phyloP scores from a whole-genome alignment of 495 filamentous ascomycete species.

The Margaritispora aquatica region DNA sequence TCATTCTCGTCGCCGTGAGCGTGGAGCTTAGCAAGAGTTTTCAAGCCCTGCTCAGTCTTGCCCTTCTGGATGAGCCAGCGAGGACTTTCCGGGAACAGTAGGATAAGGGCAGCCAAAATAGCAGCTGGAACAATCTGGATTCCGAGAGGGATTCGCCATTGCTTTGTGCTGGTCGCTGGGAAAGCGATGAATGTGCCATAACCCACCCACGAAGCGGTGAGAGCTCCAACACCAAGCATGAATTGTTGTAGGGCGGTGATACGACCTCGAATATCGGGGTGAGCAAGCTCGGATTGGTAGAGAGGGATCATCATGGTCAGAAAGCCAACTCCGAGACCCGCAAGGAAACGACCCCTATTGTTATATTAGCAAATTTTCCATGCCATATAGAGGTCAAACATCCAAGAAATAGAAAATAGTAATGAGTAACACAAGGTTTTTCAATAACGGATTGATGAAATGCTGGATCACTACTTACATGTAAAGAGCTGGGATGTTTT shows the following conservation, averaged over 20 bases:
- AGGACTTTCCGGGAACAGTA: conserved; percentile 28
- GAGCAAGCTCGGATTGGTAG: conserved; percentile 42
- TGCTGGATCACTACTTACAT: background rate
- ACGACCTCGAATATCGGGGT: conserved; percentile 45
- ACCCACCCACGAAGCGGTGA: conserved; percentile 28
- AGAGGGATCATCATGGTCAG: conserved; percentile 45
- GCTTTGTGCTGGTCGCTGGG: conserved; percentile 11
- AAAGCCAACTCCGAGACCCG: conserved; percentile 30
- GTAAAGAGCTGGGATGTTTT: background rate
- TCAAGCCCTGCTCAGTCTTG: conserved; percentile 22
- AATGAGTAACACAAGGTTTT: too few species aligned
- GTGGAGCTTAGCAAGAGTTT: conserved; percentile 27
- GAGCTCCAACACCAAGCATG: conserved; percentile 31
- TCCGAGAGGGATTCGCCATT: conserved; percentile 23
- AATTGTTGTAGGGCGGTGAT: conserved; percentile 27
- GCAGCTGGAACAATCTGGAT: conserved; percentile 19
- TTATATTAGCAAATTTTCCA: background rate
- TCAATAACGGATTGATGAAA: too few species aligned
- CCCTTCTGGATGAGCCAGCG: conserved; percentile 28
- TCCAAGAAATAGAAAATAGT: too few species aligned
- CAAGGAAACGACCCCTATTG: background rate
- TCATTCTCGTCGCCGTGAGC: conserved; percentile 26
- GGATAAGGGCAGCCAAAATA: conserved; percentile 15
- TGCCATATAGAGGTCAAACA: too few species aligned
- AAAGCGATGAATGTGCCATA: conserved; percentile 25